These are phyloP conservation scores for Mortierella hygrophila DNA, from an alignment of 192 early-diverging fungal species.

Conservation along the genomic window DNA sequence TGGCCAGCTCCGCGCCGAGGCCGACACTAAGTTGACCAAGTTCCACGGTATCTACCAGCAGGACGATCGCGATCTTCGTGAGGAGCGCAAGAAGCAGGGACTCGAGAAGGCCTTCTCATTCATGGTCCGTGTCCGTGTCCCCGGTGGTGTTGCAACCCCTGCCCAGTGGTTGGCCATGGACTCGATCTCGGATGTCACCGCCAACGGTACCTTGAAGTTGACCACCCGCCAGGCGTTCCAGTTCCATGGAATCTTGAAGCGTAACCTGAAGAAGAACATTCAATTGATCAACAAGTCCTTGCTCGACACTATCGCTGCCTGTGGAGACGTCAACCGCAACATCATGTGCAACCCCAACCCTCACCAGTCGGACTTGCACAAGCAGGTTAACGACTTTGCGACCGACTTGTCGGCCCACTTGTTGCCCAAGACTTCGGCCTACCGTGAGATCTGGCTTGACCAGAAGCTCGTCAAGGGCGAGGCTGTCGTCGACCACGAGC, in stretches of 20 bases:
- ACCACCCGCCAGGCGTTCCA: constrained; percentile 98
- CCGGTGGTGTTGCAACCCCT: constrained; percentile 90
- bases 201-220: constrained; percentile 92
- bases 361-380: constrained; percentile 82
- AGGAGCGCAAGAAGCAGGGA: constrained; percentile 84
- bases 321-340: constrained; percentile 98
- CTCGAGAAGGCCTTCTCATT: constrained; percentile 94
- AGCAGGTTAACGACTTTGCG: constrained; percentile 81
- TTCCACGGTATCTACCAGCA: constrained; percentile 98
- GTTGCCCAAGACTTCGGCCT: constrained; percentile 88
- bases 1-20: constrained; percentile 84
- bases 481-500: constrained; percentile 89
- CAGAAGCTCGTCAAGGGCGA: constrained; percentile 86
- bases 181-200: constrained; percentile 84
- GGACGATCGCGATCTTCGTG: constrained; percentile 95
- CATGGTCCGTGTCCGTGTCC: constrained; percentile 97
- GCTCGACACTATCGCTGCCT: constrained; percentile 95
- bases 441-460: constrained; percentile 98
- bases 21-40: constrained; percentile 93
- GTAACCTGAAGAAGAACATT: constrained; percentile 88
- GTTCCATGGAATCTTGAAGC: constrained; percentile 95
- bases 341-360: constrained; percentile 95
- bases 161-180: constrained; percentile 97
- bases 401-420: constrained; percentile 81
- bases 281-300: constrained; percentile 92